Evolutionary conservation across 257 asterid genomes (phyloP).

Genomic region (Gynochthodes officinalis): DNA sequence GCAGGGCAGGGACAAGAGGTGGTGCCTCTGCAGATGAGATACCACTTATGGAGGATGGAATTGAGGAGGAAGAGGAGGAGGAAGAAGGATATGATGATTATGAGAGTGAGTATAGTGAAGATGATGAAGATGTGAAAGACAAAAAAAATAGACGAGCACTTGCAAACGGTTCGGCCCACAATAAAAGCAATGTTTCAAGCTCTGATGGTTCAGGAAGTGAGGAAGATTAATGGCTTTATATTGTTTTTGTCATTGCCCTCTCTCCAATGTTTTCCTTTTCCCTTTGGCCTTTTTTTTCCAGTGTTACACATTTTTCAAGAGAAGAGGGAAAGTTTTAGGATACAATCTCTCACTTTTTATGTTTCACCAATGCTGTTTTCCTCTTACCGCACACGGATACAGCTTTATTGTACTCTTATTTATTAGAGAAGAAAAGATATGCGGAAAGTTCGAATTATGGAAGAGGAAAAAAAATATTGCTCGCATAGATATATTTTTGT

Average conservation of each 20-base stretch:
- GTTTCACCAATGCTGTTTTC: neutral
- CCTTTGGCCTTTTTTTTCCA: neutral
- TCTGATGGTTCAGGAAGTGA: slow-evolving; percentile 70
- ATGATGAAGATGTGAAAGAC: slow-evolving; percentile 65
- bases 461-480: no score
- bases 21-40: slow-evolving; percentile 40
- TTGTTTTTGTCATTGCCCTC: neutral
- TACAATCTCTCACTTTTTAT: neutral
- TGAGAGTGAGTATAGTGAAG: slow-evolving; percentile 94
- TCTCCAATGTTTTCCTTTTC: neutral
- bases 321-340: neutral
- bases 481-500: no score
- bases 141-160: slow-evolving; percentile 40
- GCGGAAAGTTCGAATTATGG: neutral
- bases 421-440: neutral
- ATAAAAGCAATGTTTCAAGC: slow-evolving; percentile 35
- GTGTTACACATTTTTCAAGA: slow-evolving; percentile 8
- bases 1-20: slow-evolving; percentile 46
- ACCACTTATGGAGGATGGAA: slow-evolving; percentile 66
- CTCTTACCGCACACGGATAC: neutral
- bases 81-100: slow-evolving; percentile 88
- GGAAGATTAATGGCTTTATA: slow-evolving; percentile 27
- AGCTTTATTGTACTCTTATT: neutral
- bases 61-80: slow-evolving; percentile 83
- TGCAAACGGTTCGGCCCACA: slow-evolving; percentile 53